A percentile compares a stretch with the other conserved stretches of the same genome.
These are phyloP conservation scores for Erigeron canadensis DNA, from an alignment of 129 eudicot genomes.

Conservation along the genomic window DNA sequence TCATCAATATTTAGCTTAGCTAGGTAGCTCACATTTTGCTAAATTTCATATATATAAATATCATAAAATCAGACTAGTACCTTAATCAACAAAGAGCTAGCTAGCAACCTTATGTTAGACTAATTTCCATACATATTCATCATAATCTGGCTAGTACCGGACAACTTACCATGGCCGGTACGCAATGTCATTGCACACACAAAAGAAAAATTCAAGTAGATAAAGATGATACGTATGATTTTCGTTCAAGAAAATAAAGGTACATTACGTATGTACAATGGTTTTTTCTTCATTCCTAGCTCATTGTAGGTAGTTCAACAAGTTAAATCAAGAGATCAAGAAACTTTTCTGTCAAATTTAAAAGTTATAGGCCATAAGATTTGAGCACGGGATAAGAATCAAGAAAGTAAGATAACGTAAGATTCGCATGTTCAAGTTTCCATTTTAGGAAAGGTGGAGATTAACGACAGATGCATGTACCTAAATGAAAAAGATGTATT, in stretches of 20 bases:
- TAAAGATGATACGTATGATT: no score
- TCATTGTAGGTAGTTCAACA: neutral
- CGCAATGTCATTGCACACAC: no score
- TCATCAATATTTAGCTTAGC: no score
- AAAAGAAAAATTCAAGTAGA: no score
- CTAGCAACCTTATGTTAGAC: neutral
- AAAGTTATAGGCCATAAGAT: neutral
- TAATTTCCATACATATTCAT: neutral
- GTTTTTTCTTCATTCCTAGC: neutral
- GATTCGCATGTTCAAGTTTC: slow-evolving; percentile 25
- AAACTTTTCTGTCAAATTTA: slow-evolving; percentile 5
- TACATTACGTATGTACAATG: neutral
- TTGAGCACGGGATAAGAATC: neutral
- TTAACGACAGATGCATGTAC: slow-evolving; percentile 27
- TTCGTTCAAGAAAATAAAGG: neutral
- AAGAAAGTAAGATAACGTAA: slow-evolving; percentile 21
- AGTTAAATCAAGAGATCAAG: neutral
- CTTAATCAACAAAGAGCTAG: no score
- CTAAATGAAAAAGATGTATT: slow-evolving; percentile 23
- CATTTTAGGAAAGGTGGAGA: slow-evolving; percentile 24
- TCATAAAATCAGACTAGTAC: neutral
- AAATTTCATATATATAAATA: neutral
- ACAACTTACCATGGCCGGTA: no score
- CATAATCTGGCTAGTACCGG: neutral
- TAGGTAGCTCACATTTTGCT: neutral